Conservation (phyloP, 768 basidiomycete species). For the Sistotremastrum suecicum region DNA sequence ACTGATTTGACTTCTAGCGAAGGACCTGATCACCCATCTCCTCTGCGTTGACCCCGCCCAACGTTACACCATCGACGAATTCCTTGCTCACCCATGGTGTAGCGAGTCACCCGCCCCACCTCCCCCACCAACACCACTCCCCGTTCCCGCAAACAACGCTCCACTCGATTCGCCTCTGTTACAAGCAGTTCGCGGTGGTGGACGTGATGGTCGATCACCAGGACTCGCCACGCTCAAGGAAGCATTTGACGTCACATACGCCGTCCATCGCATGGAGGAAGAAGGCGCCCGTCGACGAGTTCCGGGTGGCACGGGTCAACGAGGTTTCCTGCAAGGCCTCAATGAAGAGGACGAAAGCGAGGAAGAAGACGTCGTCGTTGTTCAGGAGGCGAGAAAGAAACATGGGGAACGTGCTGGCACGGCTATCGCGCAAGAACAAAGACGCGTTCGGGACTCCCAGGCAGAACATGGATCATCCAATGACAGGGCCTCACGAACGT, state of each 20-base stretch:
- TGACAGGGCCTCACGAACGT: slow-evolving; percentile 14
- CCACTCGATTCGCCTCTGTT: slow-evolving; percentile 87
- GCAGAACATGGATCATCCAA: slow-evolving; percentile 15
- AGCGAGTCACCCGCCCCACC: slow-evolving; percentile 49
- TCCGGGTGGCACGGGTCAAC: slow-evolving; percentile 59
- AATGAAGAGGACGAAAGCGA: slow-evolving; percentile 86
- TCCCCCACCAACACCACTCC: slow-evolving; percentile 52
- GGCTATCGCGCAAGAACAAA: slow-evolving; percentile 22
- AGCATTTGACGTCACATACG: slow-evolving; percentile 97
- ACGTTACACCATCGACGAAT: slow-evolving; percentile 96
- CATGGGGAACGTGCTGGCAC: slow-evolving; percentile 13
- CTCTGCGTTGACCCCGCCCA: slow-evolving; percentile 92
- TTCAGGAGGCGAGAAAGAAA: slow-evolving; percentile 31
- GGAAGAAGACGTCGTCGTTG: slow-evolving; percentile 30
- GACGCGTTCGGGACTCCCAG: slow-evolving; percentile 7
- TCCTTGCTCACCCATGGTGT: slow-evolving; percentile 94
- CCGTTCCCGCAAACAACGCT: slow-evolving; percentile 18
- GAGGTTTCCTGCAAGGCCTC: slow-evolving; percentile 69
- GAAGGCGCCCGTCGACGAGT: slow-evolving; percentile 82
- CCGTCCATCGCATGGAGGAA: slow-evolving; percentile 98
- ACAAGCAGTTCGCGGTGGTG: slow-evolving; percentile 60
- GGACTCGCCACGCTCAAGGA: slow-evolving; percentile 90
- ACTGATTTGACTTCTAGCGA: slow-evolving; percentile 38
- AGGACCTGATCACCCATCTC: slow-evolving; percentile 88
- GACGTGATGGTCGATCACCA: slow-evolving; percentile 74